These are phyloP conservation scores for Paracoccidioides brasiliensis DNA, from an alignment of 2,329 filamentous ascomycete species.

Conservation along the genomic window DNA sequence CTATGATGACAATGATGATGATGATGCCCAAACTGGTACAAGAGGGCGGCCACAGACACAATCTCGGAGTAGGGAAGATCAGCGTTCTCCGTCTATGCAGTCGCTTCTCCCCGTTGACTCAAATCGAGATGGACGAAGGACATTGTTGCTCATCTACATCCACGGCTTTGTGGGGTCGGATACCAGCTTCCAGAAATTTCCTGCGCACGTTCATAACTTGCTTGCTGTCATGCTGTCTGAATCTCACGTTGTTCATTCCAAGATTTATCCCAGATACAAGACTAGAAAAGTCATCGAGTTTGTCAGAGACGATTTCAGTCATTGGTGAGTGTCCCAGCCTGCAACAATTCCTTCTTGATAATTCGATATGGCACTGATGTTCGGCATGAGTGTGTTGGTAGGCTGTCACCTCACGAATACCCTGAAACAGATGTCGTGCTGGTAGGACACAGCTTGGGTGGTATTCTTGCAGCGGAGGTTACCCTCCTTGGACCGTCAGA, in stretches of 20 bases:
- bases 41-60: background rate
- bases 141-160: constrained; percentile 66
- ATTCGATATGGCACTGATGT: background rate
- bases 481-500: constrained; percentile 41
- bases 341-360: background rate
- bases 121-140: constrained; percentile 23
- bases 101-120: constrained; percentile 20
- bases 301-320: constrained; percentile 70
- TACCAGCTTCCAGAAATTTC: constrained; percentile 76
- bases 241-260: constrained; percentile 71
- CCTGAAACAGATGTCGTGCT: constrained; percentile 65
- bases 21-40: background rate
- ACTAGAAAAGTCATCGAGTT: constrained; percentile 40
- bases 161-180: constrained; percentile 87
- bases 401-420: constrained; percentile 64
- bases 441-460: constrained; percentile 82
- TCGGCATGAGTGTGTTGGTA: constrained; percentile 14
- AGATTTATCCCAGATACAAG: constrained; percentile 39
- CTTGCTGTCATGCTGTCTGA: constrained; percentile 54
- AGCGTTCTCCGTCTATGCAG: constrained; percentile 18
- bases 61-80: constrained; percentile 7
- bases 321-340: constrained; percentile 42
- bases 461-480: constrained; percentile 68
- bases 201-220: constrained; percentile 69
- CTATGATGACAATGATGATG: background rate